Percentiles rank a stretch among this genome's conserved stretches.
Conservation (phyloP, 768 basidiomycete species). For the Sporobolomyces phaffii region DNA sequence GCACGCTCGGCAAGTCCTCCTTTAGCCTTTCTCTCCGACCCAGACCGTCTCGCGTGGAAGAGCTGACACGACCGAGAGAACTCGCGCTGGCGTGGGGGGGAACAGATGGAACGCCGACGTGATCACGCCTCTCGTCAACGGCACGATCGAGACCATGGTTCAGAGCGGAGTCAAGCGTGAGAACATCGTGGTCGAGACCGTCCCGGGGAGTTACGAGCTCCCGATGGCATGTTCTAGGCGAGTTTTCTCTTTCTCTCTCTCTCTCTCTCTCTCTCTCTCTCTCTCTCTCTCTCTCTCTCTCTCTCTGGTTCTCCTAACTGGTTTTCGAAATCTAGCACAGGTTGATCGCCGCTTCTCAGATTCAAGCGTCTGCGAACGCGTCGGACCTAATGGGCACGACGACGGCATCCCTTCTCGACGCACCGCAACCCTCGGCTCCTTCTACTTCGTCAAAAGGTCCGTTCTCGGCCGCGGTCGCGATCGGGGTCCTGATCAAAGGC, state of each 20-base stretch:
- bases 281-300: neutral
- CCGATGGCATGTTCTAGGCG: constrained; percentile 79
- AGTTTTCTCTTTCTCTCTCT: constrained; percentile 39
- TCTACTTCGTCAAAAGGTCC: constrained; percentile 53
- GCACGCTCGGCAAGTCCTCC: constrained; percentile 61
- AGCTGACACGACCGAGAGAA: no score
- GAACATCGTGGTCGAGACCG: constrained; percentile 84
- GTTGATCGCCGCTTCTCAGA: constrained; percentile 78
- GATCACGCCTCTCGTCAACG: constrained; percentile 75
- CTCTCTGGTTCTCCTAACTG: no score
- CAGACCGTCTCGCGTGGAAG: neutral
- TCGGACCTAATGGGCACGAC: constrained; percentile 70
- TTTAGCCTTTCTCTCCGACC: neutral
- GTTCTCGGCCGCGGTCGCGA: constrained; percentile 92
- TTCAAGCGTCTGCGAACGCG: constrained; percentile 70
- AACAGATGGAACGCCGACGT: constrained; percentile 77
- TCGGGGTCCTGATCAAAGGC: constrained; percentile 97
- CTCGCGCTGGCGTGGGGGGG: no score
- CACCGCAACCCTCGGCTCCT: constrained; percentile 54
- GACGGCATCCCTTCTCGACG: constrained; percentile 49
- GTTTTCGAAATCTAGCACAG: no score
- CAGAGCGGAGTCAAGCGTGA: constrained; percentile 76
- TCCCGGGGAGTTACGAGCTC: constrained; percentile 92
- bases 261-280: neutral
- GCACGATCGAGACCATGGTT: constrained; percentile 71